Base-by-base conservation (phyloP, 192 early-diverging fungal species). In the Oehlia diaphana region DNA sequence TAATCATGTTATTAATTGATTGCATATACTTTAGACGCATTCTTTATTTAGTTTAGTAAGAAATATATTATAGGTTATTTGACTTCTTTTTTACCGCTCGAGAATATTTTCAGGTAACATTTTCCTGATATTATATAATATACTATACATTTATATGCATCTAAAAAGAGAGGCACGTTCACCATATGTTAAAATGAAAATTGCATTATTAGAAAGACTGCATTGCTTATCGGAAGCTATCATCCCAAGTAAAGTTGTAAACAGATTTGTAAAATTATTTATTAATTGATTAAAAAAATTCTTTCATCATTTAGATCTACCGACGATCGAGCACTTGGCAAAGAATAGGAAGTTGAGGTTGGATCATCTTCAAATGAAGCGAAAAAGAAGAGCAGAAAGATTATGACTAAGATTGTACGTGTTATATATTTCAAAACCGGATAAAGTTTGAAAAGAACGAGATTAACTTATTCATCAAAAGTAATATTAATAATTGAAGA, bases 321-420 rank as follows among this genome's bases (percentile, higher is more conserved):
- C 35, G 49, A 2, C 28, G 42, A 77, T 61, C 26, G 35, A 75
- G 21, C 7, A 23, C 9, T 75, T 10, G 74, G 74, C 16, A 21
- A 37, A 47, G 23, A 35, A 16, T 19, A 77, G 50, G 63, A 61
- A 28, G 23, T 61, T 5, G 75, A 77, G 28, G 23, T 61, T 76
- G 61, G 26, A n/a, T 78, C 76, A n/a, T 78, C 76, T 50, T 78
- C 65, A 14, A 65, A 78, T 68, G 76, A 78, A 35, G 16, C 77
- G 14, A 31, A 49, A 47, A 63, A 42, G 21, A 49, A 62, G 8
- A 70, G 16, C 12, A 70, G 70, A 62, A 79, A 62, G 26, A 63
- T 26, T n/a, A 16, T 50, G 42, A 47, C 77, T 3, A 79, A 70
- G 70, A 77, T 76, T 37, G 65, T 67, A 33, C 2, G 13, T 31